Percentiles rank a stretch among this genome's conserved stretches.
phyloP scores from a whole-genome alignment of 2,329 filamentous ascomycete genomes.

The Cladosporium sp. region DNA sequence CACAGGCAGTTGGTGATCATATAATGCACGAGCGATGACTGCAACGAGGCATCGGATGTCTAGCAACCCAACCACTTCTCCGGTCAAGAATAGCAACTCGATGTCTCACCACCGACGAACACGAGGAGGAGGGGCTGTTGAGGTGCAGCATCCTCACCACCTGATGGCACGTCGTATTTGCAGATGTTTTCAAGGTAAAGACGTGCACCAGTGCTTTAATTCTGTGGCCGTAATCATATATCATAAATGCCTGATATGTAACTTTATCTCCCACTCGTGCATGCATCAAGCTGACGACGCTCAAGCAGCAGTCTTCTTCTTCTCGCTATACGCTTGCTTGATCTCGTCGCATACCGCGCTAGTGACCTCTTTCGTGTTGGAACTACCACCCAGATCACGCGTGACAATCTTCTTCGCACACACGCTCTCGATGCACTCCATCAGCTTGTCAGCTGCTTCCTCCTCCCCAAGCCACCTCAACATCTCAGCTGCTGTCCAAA shows the following conservation, averaged over 20 bases:
- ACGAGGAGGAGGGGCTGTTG: not conserved
- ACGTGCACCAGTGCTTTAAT: not conserved
- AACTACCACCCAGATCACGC: slow-evolving; percentile 49
- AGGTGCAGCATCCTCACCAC: not conserved
- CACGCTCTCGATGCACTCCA: slow-evolving; percentile 52
- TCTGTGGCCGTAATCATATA: not conserved
- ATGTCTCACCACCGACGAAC: not conserved
- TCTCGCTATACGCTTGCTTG: slow-evolving; percentile 9
- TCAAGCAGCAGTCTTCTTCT: not conserved
- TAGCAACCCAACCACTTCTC: not conserved
- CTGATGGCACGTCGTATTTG: not conserved
- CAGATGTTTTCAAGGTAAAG: not conserved
- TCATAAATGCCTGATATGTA: no score
- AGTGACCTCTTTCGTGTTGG: slow-evolving; percentile 40
- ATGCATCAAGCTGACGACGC: no score
- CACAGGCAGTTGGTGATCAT: not conserved
- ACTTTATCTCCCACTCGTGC: no score
- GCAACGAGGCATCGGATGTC: not conserved
- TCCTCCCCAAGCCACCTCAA: slow-evolving; percentile 54
- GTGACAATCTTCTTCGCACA: slow-evolving; percentile 51
- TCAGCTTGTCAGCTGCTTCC: slow-evolving; percentile 46
- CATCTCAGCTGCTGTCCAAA: slow-evolving; percentile 59
- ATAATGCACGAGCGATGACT: not conserved
- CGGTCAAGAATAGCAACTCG: not conserved
- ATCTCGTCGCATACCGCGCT: slow-evolving; percentile 40